These are phyloP conservation scores for Ballota nigra DNA, from an alignment of 257 asterid genomes.

Conservation along the genomic window DNA sequence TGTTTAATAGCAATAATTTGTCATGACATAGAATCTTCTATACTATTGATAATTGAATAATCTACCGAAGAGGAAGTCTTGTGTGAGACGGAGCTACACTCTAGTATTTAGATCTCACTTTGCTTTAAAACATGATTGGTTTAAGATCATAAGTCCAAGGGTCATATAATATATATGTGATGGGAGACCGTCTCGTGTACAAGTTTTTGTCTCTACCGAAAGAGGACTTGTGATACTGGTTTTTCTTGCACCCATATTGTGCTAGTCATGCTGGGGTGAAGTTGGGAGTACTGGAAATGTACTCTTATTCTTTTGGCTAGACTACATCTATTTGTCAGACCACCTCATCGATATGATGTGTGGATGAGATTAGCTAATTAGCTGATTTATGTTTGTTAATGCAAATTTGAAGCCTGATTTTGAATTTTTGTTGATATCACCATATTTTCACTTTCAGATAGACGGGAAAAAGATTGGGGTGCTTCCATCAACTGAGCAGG, in stretches of 20 bases:
- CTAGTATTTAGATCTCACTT: too few relatives aligned
- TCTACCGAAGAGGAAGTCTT: background rate
- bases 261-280: background rate
- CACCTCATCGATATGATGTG: background rate
- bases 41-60: background rate
- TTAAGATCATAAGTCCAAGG: too few relatives aligned
- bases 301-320: background rate
- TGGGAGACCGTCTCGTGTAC: too few relatives aligned
- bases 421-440: background rate
- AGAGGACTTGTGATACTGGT: background rate
- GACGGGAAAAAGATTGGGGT: slow-evolving; percentile 88
- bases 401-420: background rate
- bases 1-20: background rate
- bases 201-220: background rate
- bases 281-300: background rate
- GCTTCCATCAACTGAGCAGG: slow-evolving; percentile 77
- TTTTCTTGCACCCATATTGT: background rate
- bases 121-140: too few relatives aligned
- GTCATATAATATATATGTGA: too few relatives aligned
- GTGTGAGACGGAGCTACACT: too few relatives aligned
- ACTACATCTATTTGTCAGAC: background rate
- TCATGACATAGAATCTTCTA: background rate
- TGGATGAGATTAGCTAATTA: background rate
- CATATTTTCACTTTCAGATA: slow-evolving; percentile 44
- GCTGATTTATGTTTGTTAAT: background rate